A percentile compares a stretch with the other conserved stretches of the same genome.
These are phyloP conservation scores for Stephanodiscus triporus DNA, from an alignment of 108 stramenopile species.

Conservation along the genomic window DNA sequence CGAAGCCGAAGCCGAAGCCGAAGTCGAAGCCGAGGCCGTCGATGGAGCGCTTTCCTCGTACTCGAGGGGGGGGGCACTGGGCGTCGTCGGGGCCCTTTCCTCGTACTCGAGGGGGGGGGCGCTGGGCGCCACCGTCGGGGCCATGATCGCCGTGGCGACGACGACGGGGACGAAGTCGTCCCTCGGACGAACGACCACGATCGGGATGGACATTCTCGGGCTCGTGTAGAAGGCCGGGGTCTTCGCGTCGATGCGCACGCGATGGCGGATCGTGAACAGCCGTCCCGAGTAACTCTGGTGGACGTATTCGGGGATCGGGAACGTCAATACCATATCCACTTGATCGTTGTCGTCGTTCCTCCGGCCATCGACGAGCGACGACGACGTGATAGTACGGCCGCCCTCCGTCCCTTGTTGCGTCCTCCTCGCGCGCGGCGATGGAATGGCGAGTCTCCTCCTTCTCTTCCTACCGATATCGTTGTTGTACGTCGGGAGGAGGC, in stretches of 20 bases:
- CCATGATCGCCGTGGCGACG: background rate
- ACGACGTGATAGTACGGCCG: background rate
- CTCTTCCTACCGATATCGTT: background rate
- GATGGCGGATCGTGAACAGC: conserved; percentile 3
- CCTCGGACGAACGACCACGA: conserved; percentile 5
- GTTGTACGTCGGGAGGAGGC: no score
- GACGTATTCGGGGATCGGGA: conserved; percentile 11
- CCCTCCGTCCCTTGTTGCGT: background rate
- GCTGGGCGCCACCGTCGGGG: no score
- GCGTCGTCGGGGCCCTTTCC: background rate
- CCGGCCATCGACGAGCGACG: background rate
- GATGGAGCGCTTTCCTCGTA: no score
- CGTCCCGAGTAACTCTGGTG: conserved; percentile 10
- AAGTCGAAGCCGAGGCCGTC: no score
- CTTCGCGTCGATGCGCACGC: conserved; percentile 10
- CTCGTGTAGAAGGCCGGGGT: conserved; percentile 8
- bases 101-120: no score
- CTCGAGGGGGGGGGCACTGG: conserved; percentile 1
- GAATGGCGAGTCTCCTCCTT: no score
- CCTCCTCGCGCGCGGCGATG: background rate
- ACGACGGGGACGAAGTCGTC: conserved; percentile 5
- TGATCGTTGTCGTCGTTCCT: background rate
- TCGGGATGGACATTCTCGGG: conserved; percentile 7
- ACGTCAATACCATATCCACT: background rate
- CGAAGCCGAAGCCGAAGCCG: no score